phyloP scores from a whole-genome alignment of 495 filamentous ascomycete genomes.

The Neurospora cerealis region DNA sequence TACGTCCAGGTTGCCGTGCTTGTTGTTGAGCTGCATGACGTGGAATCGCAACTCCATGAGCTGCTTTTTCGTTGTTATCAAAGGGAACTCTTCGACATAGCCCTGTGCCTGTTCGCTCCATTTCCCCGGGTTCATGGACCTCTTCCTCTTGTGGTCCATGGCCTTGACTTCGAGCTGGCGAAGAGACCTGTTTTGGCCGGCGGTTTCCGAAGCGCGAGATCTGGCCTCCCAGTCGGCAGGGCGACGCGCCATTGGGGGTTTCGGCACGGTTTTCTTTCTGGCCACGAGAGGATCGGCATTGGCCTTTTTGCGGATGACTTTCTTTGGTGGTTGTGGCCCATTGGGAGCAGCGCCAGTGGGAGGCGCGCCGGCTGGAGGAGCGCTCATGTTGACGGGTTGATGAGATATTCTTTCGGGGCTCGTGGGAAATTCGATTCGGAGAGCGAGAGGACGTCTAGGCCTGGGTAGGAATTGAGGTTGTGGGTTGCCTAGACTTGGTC shows the following conservation, averaged over 20 bases:
- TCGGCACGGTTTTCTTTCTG: conserved; percentile 41
- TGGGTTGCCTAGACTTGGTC: not conserved
- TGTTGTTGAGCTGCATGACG: conserved; percentile 57
- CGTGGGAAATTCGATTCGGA: not conserved
- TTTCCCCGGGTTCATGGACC: conserved; percentile 30
- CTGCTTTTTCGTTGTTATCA: conserved; percentile 71
- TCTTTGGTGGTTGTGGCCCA: conserved; percentile 33
- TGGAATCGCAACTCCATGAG: conserved; percentile 77
- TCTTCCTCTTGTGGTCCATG: not conserved
- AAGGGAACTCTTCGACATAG: conserved; percentile 51
- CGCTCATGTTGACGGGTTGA: conserved; percentile 39
- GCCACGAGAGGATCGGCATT: conserved; percentile 54
- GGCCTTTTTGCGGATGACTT: conserved; percentile 36
- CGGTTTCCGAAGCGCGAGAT: not conserved
- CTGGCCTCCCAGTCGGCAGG: not conserved
- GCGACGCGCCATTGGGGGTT: conserved; percentile 1
- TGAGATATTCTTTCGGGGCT: not conserved
- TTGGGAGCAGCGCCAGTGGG: conserved; percentile 14
- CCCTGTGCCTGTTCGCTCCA: conserved; percentile 50
- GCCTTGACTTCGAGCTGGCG: not conserved
- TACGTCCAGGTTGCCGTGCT: conserved; percentile 48
- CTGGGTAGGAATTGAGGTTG: not conserved
- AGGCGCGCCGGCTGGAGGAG: conserved; percentile 40
- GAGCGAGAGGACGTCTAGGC: not conserved
- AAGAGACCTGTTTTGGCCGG: not conserved